Conservation (phyloP, 1,139 yeast genomes). For the Pichia sp. region DNA sequence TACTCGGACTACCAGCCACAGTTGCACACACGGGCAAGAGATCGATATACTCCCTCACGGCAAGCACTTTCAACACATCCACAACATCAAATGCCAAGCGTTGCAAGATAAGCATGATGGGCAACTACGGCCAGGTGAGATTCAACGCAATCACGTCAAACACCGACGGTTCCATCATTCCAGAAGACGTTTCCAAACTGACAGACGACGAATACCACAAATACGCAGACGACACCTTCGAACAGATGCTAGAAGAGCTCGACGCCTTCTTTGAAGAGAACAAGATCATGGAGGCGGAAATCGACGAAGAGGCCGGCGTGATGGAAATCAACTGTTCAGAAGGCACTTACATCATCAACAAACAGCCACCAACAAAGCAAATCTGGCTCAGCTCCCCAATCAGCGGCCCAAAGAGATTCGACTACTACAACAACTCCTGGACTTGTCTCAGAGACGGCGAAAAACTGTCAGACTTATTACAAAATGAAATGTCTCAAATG, state of each 20-base stretch:
- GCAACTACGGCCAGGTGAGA: conserved; percentile 10
- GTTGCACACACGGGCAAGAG: too few species aligned
- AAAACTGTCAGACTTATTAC: conserved; percentile 46
- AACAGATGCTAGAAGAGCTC: conserved; percentile 56
- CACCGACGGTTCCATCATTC: conserved; percentile 54
- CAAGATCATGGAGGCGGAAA: conserved; percentile 58
- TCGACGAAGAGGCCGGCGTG: conserved; percentile 81
- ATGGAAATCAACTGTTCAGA: conserved; percentile 64
- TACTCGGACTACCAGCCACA: too few species aligned
- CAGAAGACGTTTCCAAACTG: conserved; percentile 47
- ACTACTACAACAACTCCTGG: conserved; percentile 59
- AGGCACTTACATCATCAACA: conserved; percentile 87
- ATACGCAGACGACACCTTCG: conserved; percentile 62
- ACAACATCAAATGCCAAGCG: not conserved
- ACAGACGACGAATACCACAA: conserved; percentile 53
- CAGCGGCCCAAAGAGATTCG: conserved; percentile 86
- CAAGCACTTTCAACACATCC: too few species aligned
- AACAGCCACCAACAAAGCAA: conserved; percentile 93
- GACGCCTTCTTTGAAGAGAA: conserved; percentile 59
- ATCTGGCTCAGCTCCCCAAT: conserved; percentile 91
- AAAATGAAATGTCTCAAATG: conserved; percentile 46
- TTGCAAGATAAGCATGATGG: not conserved
- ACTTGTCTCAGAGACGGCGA: conserved; percentile 56
- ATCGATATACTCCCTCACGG: too few species aligned
- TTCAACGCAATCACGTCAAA: conserved; percentile 29